A percentile compares a stretch with the other conserved stretches of the same genome.
Evolutionary conservation across 1,284 basidiomycete genomes (phyloP).

Genomic region (Porogramme epimiltina): DNA sequence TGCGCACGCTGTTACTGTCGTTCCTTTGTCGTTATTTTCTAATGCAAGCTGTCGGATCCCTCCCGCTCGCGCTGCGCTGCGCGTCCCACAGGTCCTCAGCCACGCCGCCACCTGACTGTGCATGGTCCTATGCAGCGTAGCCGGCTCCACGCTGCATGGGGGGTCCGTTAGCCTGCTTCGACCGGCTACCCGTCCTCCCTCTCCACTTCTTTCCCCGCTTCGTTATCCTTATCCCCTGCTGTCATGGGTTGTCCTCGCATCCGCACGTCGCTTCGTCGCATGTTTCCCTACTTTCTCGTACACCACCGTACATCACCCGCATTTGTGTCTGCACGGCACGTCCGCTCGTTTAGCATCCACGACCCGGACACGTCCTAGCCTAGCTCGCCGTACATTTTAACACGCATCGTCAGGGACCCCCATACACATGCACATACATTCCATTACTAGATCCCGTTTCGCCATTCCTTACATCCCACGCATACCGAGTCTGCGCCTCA

Average conservation of each 20-base stretch:
- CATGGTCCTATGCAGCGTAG: background rate
- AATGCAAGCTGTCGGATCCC: slow-evolving; percentile 18
- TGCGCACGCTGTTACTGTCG: slow-evolving; percentile 19
- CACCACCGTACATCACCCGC: slow-evolving; percentile 1
- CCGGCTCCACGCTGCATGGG: too few species aligned
- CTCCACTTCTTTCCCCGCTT: background rate
- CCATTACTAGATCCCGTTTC: too few species aligned
- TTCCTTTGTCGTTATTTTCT: slow-evolving; percentile 18
- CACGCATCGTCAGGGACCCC: background rate
- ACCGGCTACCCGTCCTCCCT: too few species aligned
- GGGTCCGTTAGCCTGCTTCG: too few species aligned
- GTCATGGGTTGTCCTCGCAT: slow-evolving; percentile 12
- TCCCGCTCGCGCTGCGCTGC: slow-evolving; percentile 2
- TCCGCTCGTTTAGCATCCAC: slow-evolving; percentile 18
- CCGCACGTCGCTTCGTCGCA: background rate
- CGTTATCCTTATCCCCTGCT: slow-evolving; percentile 10
- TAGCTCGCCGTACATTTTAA: background rate
- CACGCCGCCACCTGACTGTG: background rate
- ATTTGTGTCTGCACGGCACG: slow-evolving; percentile 15
- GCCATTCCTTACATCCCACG: too few species aligned
- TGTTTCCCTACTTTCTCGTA: background rate
- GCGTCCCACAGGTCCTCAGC: background rate
- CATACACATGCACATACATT: background rate
- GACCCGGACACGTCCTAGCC: background rate
- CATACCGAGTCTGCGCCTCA: too few species aligned